Evolutionary conservation across 169 alveolate species (phyloP), one percentile per base, ranked within the genome.

Genomic region (Plasmodium knowlesi): DNA sequence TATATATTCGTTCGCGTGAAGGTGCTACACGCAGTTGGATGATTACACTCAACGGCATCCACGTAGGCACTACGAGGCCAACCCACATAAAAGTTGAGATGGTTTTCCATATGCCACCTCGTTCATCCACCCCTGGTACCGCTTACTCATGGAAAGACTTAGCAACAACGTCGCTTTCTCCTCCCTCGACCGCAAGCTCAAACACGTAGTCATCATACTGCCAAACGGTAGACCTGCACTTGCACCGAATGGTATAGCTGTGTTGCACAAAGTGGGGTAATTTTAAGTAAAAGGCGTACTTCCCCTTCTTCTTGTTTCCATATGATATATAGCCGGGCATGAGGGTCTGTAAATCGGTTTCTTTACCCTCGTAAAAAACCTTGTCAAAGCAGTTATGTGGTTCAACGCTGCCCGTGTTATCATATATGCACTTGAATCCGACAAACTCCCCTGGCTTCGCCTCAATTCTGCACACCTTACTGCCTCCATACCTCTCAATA

Each of bases 371-470:
- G 46, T 83, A 34, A n/a, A 32, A 2, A 6, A 83, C 91, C 41
- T 83, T 57, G 14, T 83, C 91, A 83, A 83, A 83, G 46, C 91
- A 83, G 30, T 83, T 83, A 1, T 57, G 30, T 25, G 91, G 91
- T 57, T 83, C 82, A 16, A 57, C 43, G 8, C 2, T 30, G 14
- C 82, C 91, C 5, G 3, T n/a, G 14, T n/a, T 25, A 57, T 83
- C 91, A n/a, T 12, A 83, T 25, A 39, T 39, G 46, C 91, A 83
- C 46, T 83, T 83, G 46, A 83, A 83, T 22, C 82, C 91, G 2
- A 83, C 91, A 19, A 83, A 83, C 14, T 83, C 91, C 3, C 91
- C 91, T 16, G 91, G 91, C 25, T 83, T 83, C n/a, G 82, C 91
- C 46, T 83, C 82, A n/a, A 83, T 57, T 30, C 57, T 30, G 72